Percentiles rank a stretch among this genome's conserved stretches.
phyloP scores from a whole-genome alignment of 2,329 filamentous ascomycete genomes.

The Trichoderma sp. region DNA sequence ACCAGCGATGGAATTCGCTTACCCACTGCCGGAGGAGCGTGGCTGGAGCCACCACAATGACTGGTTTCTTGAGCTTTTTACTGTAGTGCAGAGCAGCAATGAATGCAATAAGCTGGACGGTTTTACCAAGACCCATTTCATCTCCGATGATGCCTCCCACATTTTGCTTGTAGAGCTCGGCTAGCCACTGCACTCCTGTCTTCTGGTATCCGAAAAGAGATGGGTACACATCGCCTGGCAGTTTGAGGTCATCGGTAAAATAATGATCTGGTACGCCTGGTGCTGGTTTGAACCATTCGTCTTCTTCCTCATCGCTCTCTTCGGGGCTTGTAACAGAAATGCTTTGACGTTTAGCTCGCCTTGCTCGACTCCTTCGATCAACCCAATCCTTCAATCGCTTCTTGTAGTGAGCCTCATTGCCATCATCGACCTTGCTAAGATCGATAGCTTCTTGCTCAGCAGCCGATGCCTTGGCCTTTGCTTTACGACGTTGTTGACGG shows the following conservation, averaged over 20 bases:
- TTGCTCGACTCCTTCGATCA: slow-evolving; percentile 46
- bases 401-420: slow-evolving; percentile 80
- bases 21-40: slow-evolving; percentile 98
- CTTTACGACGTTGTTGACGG: slow-evolving; percentile 44
- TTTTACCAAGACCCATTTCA: slow-evolving; percentile 99
- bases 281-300: slow-evolving; percentile 83
- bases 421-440: slow-evolving; percentile 74
- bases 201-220: slow-evolving; percentile 97
- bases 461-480: slow-evolving; percentile 40
- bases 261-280: slow-evolving; percentile 76
- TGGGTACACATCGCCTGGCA: slow-evolving; percentile 91
- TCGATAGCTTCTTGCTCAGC: slow-evolving; percentile 47
- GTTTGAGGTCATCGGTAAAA: slow-evolving; percentile 72
- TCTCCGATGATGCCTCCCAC: slow-evolving; percentile 95
- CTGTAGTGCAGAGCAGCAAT: slow-evolving; percentile 92
- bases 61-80: slow-evolving; percentile 76
- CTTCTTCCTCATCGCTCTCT: slow-evolving; percentile 47
- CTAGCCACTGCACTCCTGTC: slow-evolving; percentile 94
- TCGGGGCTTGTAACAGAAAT: slow-evolving; percentile 38
- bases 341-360: slow-evolving; percentile 43
- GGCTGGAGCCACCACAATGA: slow-evolving; percentile 89
- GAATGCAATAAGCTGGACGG: slow-evolving; percentile 71
- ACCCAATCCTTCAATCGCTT: slow-evolving; percentile 76
- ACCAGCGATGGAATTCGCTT: slow-evolving; percentile 98
- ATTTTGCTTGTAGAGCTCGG: slow-evolving; percentile 84